These are phyloP conservation scores for Beauveria varroae DNA, from an alignment of 2,329 filamentous ascomycete genomes.

Conservation along the genomic window DNA sequence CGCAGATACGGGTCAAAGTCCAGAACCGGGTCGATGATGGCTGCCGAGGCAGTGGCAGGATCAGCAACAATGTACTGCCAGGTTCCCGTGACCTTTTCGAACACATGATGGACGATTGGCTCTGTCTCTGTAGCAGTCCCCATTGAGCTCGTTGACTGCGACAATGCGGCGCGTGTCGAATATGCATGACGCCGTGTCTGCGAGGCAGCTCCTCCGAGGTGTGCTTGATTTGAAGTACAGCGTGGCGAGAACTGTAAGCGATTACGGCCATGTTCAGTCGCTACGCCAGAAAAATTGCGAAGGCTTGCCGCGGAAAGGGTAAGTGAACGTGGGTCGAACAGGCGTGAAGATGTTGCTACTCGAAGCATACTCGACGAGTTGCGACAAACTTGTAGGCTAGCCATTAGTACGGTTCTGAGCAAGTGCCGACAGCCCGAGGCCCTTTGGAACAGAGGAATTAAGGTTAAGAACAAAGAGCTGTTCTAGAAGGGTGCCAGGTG, in stretches of 20 bases:
- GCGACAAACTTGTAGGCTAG: not conserved
- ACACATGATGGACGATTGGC: slow-evolving; percentile 26
- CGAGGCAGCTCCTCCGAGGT: not conserved
- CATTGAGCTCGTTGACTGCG: not conserved
- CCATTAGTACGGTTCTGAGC: not conserved
- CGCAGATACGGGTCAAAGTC: slow-evolving; percentile 41
- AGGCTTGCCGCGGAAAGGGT: not conserved
- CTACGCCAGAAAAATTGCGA: no score
- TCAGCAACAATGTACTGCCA: slow-evolving; percentile 57
- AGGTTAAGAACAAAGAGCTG: not conserved
- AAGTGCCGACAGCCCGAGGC: no score
- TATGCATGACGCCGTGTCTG: not conserved
- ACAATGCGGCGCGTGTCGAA: not conserved
- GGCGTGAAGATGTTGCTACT: not conserved
- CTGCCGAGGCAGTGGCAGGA: slow-evolving; percentile 36
- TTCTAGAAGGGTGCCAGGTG: not conserved
- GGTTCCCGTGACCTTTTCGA: slow-evolving; percentile 37
- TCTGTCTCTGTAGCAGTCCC: not conserved
- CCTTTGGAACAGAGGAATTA: no score
- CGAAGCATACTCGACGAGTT: not conserved
- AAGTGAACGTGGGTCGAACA: not conserved
- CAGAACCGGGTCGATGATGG: slow-evolving; percentile 56
- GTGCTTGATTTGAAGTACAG: not conserved
- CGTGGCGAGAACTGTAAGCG: not conserved
- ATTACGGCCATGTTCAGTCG: not conserved